phyloP scores from a whole-genome alignment of 2,329 filamentous ascomycete genomes.

The Nemania sp. region DNA sequence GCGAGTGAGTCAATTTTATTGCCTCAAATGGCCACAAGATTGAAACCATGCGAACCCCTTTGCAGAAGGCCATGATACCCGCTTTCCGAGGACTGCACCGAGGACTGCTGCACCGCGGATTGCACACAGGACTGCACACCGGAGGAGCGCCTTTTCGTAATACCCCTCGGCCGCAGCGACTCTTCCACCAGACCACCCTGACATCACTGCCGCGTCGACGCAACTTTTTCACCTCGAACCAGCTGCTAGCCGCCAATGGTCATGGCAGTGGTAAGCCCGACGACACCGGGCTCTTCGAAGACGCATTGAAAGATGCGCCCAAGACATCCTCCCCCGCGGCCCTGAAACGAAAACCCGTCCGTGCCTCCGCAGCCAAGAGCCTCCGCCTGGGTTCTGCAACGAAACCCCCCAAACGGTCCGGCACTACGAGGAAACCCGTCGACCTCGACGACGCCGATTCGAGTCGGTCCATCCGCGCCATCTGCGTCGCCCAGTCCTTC shows the following conservation, averaged over 20 bases:
- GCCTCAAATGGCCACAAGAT: conserved; percentile 44
- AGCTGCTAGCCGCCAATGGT: conserved; percentile 60
- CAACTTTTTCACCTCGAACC: conserved; percentile 75
- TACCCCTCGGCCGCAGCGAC: conserved; percentile 51
- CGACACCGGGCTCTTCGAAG: conserved; percentile 14
- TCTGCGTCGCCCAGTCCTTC: conserved; percentile 73
- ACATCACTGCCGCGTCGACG: conserved; percentile 65
- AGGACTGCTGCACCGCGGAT: conserved; percentile 14
- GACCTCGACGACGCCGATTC: conserved; percentile 57
- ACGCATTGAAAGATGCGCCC: conserved; percentile 21
- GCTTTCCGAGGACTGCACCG: conserved; percentile 48
- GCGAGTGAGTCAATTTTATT: too few species aligned
- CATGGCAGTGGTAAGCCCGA: conserved; percentile 51
- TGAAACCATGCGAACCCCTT: conserved; percentile 46
- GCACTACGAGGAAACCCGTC: conserved; percentile 57
- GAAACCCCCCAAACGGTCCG: conserved; percentile 65
- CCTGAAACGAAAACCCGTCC: conserved; percentile 60
- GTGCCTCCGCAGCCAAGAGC: conserved; percentile 68
- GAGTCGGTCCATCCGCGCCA: conserved; percentile 63
- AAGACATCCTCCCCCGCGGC: conserved; percentile 44
- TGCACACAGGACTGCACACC: conserved; percentile 50
- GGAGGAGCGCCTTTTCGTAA: too few species aligned
- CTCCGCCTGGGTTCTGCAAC: conserved; percentile 87
- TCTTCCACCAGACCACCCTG: conserved; percentile 61
- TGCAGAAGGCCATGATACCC: conserved; percentile 45